Evolutionary conservation across 495 filamentous ascomycete species (phyloP).

Genomic region (Talaromyces liani): DNA sequence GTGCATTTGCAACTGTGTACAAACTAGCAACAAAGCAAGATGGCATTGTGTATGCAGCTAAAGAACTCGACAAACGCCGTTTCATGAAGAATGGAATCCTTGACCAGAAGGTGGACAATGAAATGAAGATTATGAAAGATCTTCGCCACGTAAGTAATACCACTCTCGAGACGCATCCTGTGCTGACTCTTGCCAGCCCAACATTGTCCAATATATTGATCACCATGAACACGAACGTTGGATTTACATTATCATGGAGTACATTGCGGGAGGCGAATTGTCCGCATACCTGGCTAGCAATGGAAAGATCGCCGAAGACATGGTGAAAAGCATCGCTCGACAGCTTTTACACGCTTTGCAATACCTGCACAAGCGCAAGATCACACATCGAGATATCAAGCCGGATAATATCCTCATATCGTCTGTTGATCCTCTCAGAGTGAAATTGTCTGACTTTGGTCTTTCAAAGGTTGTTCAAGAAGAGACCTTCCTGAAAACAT

Average conservation of each 20-base stretch:
- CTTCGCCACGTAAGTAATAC: constrained; percentile 65
- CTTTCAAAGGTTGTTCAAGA: constrained; percentile 87
- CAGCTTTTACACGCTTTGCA: constrained; percentile 76
- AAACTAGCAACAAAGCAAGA: constrained; percentile 72
- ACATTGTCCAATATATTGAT: constrained; percentile 86
- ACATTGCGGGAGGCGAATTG: constrained; percentile 78
- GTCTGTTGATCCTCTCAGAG: constrained; percentile 59
- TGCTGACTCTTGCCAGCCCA: constrained; percentile 46
- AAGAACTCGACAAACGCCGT: constrained; percentile 80
- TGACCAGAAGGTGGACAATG: constrained; percentile 83
- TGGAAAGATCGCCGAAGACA: constrained; percentile 56
- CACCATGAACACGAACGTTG: constrained; percentile 69
- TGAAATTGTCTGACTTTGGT: constrained; percentile 95
- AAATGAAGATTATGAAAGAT: constrained; percentile 86
- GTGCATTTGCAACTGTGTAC: constrained; percentile 89
- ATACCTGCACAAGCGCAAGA: constrained; percentile 79
- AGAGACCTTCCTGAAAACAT: constrained; percentile 89
- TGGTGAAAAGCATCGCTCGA: constrained; percentile 59
- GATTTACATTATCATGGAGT: constrained; percentile 96
- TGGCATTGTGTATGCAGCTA: constrained; percentile 76
- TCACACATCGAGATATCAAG: constrained; percentile 96
- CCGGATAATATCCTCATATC: constrained; percentile 92
- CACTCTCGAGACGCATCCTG: neutral
- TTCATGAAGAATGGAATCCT: constrained; percentile 84
- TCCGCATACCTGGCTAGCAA: constrained; percentile 55